phyloP scores from a whole-genome alignment of 2,329 filamentous ascomycete genomes.

The Malbranchea zuffiana region DNA sequence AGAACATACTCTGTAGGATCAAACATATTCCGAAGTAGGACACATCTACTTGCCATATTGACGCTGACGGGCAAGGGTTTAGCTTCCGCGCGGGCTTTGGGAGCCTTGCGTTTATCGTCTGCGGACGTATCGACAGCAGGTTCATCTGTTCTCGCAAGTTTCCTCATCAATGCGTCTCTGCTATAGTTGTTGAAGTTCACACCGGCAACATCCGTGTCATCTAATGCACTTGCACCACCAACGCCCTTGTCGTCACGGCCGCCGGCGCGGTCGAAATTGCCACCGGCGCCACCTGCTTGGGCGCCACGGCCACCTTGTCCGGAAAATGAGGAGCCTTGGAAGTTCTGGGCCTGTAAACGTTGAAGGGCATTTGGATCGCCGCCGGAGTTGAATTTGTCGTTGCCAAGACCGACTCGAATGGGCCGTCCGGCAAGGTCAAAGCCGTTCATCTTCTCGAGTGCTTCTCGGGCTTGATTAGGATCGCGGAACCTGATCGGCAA shows the following conservation, averaged over 20 bases:
- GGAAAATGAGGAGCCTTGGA: conserved; percentile 74
- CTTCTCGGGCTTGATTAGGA: conserved; percentile 81
- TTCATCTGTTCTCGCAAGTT: conserved; percentile 93
- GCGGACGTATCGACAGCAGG: conserved; percentile 46
- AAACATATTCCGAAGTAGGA: conserved; percentile 93
- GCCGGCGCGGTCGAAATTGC: conserved; percentile 79
- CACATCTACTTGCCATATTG: conserved; percentile 85
- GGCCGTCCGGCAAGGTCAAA: conserved; percentile 96
- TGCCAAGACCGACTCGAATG: conserved; percentile 96
- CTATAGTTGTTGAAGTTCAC: conserved; percentile 99
- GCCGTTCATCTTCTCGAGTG: conserved; percentile 97
- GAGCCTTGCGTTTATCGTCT: conserved; percentile 58
- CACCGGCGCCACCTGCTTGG: conserved; percentile 60
- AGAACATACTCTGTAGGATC: conserved; percentile 72
- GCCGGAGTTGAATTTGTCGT: conserved; percentile 99
- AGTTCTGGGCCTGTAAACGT: conserved; percentile 72
- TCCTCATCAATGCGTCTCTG: conserved; percentile 95
- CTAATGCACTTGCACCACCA: conserved; percentile 82
- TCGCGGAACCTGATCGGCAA: conserved; percentile 62
- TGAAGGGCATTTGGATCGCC: conserved; percentile 75
- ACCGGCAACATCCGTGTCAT: conserved; percentile 93
- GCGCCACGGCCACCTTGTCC: conserved; percentile 78
- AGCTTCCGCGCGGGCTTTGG: conserved; percentile 67
- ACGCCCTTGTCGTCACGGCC: conserved; percentile 80
- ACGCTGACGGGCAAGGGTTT: conserved; percentile 75